These are phyloP conservation scores for Porogramme epimiltina DNA, from an alignment of 1,284 basidiomycete species.

Conservation along the genomic window DNA sequence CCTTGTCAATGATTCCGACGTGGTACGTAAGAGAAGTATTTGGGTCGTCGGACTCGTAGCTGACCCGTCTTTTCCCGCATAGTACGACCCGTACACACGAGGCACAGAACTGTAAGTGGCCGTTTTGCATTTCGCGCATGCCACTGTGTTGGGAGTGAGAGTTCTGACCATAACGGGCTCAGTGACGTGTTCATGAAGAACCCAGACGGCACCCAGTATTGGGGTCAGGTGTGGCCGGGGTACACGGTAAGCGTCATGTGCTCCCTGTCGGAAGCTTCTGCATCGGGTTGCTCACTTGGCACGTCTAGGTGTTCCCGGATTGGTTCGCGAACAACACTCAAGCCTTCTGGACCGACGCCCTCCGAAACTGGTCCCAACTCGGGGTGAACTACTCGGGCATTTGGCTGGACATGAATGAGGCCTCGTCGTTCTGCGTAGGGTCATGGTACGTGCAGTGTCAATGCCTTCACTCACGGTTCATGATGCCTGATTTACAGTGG, in stretches of 20 bases:
- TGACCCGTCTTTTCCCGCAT: slow-evolving; percentile 8
- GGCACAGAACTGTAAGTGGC: slow-evolving; percentile 42
- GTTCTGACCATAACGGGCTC: neutral
- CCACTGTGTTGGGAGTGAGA: neutral
- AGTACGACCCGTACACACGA: slow-evolving; percentile 49
- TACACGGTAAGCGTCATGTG: slow-evolving; percentile 44
- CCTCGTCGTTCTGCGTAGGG: slow-evolving; percentile 65
- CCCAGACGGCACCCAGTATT: slow-evolving; percentile 63
- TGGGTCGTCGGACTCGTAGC: too few species aligned
- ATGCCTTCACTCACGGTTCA: slow-evolving; percentile 29
- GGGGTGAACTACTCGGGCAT: slow-evolving; percentile 68
- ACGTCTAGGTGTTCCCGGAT: slow-evolving; percentile 64
- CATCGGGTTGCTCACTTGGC: too few species aligned
- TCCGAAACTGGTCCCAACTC: slow-evolving; percentile 55
- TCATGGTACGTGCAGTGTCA: slow-evolving; percentile 52
- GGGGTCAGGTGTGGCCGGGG: slow-evolving; percentile 69
- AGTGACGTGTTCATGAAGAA: slow-evolving; percentile 69
- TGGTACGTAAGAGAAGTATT: slow-evolving; percentile 32
- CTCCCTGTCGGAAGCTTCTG: too few species aligned
- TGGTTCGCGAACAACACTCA: slow-evolving; percentile 67
- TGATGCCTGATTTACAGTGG: slow-evolving; percentile 48
- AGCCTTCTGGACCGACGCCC: slow-evolving; percentile 30
- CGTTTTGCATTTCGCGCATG: neutral
- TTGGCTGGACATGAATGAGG: slow-evolving; percentile 81
- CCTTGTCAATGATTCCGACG: slow-evolving; percentile 38